Conservation (phyloP, 306 rosid species). For the Albizia julibrissin region DNA sequence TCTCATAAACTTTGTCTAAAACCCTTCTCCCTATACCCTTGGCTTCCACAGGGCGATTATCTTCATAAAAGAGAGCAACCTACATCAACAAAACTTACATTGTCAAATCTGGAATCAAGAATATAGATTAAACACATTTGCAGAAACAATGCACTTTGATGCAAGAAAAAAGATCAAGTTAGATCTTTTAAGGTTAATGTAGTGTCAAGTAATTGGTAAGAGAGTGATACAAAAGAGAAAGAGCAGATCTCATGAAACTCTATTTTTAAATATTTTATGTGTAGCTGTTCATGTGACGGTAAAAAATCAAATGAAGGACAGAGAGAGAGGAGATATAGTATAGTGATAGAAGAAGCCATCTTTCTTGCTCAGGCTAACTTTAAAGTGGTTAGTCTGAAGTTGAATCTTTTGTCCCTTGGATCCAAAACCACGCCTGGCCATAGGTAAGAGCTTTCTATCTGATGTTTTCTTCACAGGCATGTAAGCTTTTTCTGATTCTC, state of each 20-base stretch:
- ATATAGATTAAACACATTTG: not conserved
- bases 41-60: slow-evolving; percentile 32
- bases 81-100: slow-evolving; percentile 19
- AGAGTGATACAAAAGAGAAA: too few relatives aligned
- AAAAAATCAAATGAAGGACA: not conserved
- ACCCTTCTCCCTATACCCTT: slow-evolving; percentile 46
- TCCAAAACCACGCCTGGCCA: slow-evolving; percentile 41
- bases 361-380: slow-evolving; percentile 24
- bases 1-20: slow-evolving; percentile 36
- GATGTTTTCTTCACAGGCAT: not conserved
- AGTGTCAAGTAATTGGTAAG: too few relatives aligned
- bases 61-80: slow-evolving; percentile 46
- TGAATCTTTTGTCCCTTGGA: slow-evolving; percentile 40
- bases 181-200: too few relatives aligned
- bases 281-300: not conserved
- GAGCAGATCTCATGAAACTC: too few relatives aligned
- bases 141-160: too few relatives aligned
- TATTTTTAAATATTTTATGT: too few relatives aligned
- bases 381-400: slow-evolving; percentile 45
- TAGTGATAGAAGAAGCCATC: slow-evolving; percentile 46
- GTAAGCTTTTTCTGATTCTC: not conserved
- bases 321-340: slow-evolving; percentile 14
- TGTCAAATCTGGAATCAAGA: not conserved
- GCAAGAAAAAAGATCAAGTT: too few relatives aligned
- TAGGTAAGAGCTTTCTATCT: slow-evolving; percentile 25